Conservation (phyloP, 306 rosid genomes). For the Prunus fruticosa region DNA sequence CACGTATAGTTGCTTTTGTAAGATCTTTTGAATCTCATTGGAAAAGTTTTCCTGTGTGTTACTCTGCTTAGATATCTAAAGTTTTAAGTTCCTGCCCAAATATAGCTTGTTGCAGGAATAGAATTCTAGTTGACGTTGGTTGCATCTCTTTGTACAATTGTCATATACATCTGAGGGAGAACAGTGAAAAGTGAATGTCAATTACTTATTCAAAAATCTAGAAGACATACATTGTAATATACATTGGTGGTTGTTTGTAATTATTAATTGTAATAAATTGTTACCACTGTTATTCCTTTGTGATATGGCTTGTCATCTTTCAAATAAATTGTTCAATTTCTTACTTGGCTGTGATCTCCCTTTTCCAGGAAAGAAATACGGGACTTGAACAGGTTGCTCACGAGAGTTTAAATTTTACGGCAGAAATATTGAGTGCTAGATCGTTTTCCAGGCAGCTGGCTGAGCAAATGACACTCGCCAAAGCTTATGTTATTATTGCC, state of each 20-base stretch:
- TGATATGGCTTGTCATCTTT: background rate
- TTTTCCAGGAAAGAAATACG: slow-evolving; percentile 69
- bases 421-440: slow-evolving; percentile 71
- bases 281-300: background rate
- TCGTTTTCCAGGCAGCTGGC: slow-evolving; percentile 92
- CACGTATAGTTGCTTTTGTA: background rate
- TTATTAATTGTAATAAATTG: background rate
- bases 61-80: background rate
- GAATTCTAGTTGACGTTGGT: background rate
- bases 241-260: background rate
- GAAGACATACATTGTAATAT: too few relatives aligned
- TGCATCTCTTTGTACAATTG: background rate
- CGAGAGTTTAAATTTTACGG: slow-evolving; percentile 75
- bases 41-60: background rate
- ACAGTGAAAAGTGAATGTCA: background rate
- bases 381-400: slow-evolving; percentile 55
- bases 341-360: slow-evolving; percentile 12
- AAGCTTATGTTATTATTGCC: slow-evolving; percentile 95
- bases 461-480: slow-evolving; percentile 86
- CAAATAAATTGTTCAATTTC: slow-evolving; percentile 7
- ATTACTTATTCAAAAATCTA: background rate
- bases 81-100: background rate
- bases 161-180: background rate
- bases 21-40: background rate
- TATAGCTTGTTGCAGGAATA: background rate